Evolutionary conservation across 768 basidiomycete genomes (phyloP), one percentile per base, ranked within the genome.

Genomic region (Sutorius australiensis): DNA sequence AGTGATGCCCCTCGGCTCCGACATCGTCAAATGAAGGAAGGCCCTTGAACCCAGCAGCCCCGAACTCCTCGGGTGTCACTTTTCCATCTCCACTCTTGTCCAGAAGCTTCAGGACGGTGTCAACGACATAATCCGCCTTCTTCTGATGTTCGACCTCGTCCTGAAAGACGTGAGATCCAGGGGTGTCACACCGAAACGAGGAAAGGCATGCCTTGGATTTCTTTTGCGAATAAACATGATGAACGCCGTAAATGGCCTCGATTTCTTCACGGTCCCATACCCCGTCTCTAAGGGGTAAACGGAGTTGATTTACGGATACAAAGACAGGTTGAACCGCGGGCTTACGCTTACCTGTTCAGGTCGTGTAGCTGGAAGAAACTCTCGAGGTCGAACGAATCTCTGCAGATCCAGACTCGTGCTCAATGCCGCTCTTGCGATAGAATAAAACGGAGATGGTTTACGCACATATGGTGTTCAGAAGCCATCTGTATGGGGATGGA

Each of bases 321-420:
- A 28, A 24, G 9, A 33, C 6, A 3, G 14, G 12, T 7, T 9
- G 33, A 7, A 37, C 13, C 21, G 32, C 33, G 11, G 39, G 37
- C 24, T 64, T 24, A 24, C 24, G 24, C 79, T 57, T 55, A 87
- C 87, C 83, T 75, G 72, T 98, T 84, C 52, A 99, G 76, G 72
- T 99, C 95, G 72, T 99, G 95, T 12, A 99, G 75, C 55, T 89
- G 85, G 80, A 97, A 95, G 82, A 99, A 99, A 67, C 92, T 90
- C 61, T 83, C 77, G 39, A 82, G 72, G 63, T 88, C 93, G 60
- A 91, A 95, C 37, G 83, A 81, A 66, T 92, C 89, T 53, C 92
- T 93, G 63, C 17, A 51, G 13, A 28, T 48, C n/a, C 30, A 16
- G 3, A 41, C 33, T n/a, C 6, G 40, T 33, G 31, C 28, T 46